Percentiles rank a stretch among this genome's conserved stretches.
These are phyloP conservation scores for Aphanomyces stellatus DNA, from an alignment of 352 stramenopile genomes.

Conservation along the genomic window DNA sequence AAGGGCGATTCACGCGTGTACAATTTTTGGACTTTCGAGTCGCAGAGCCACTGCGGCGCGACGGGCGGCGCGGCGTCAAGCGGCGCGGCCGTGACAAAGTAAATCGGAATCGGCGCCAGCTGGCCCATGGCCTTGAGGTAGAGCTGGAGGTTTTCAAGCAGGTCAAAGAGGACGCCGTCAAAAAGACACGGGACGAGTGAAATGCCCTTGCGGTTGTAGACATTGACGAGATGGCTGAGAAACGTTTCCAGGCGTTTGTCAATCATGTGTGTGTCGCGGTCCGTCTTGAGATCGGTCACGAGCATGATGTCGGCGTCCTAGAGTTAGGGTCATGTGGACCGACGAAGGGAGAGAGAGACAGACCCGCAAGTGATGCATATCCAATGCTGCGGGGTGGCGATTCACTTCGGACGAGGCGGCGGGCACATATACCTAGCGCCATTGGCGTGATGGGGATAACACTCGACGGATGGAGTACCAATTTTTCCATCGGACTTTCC, in stretches of 20 bases:
- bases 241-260: constrained; percentile 41
- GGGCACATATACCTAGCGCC: constrained; percentile 42
- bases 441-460: not conserved
- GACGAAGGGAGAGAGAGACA: not conserved
- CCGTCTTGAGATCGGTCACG: constrained; percentile 61
- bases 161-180: constrained; percentile 64
- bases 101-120: constrained; percentile 43
- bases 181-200: constrained; percentile 55
- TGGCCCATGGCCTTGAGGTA: constrained; percentile 36
- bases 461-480: constrained; percentile 22
- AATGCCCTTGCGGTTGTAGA: constrained; percentile 56
- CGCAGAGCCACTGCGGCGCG: constrained; percentile 70
- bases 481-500: constrained; percentile 49
- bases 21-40: constrained; percentile 76
- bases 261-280: constrained; percentile 63
- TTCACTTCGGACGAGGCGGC: constrained; percentile 75
- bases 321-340: constrained; percentile 20
- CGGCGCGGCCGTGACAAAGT: constrained; percentile 43
- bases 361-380: constrained; percentile 37
- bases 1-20: constrained; percentile 67
- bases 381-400: constrained; percentile 73
- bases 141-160: constrained; percentile 61
- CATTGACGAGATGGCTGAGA: constrained; percentile 40
- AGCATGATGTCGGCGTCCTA: constrained; percentile 74
- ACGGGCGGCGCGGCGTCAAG: constrained; percentile 45